Evolutionary conservation across 192 early-diverging fungal genomes (phyloP).

Genomic region (Coemansia aciculifera): DNA sequence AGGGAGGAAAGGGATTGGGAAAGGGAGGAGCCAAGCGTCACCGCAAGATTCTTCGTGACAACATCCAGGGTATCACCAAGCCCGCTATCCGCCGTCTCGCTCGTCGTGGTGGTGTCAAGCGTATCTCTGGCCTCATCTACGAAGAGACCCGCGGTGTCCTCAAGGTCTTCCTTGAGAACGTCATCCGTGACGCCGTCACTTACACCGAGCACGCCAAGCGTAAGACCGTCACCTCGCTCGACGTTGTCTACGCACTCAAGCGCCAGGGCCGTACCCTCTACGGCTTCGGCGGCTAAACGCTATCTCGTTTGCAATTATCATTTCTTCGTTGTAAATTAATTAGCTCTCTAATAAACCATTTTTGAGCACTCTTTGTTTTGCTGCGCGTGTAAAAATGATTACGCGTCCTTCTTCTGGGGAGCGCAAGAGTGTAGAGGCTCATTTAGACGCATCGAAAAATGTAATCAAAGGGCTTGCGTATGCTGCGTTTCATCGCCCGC

Average conservation of each 20-base stretch:
- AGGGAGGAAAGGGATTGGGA: constrained; percentile 99
- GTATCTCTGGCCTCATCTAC: constrained; percentile 99
- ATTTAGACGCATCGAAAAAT: too few relatives aligned
- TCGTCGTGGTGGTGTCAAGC: constrained; percentile 99
- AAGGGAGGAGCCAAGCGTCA: constrained; percentile 99
- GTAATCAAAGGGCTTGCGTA: too few relatives aligned
- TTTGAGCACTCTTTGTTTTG: background rate
- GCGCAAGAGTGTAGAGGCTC: background rate
- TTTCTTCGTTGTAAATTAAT: constrained; percentile 25
- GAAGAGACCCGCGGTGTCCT: constrained; percentile 98
- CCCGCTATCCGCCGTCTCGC: constrained; percentile 99
- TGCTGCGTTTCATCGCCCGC: background rate
- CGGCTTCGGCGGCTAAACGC: constrained; percentile 75
- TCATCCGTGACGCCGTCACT: constrained; percentile 98
- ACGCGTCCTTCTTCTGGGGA: background rate
- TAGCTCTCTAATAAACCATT: constrained; percentile 9
- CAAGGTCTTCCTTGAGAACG: constrained; percentile 98
- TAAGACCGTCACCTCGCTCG: constrained; percentile 99
- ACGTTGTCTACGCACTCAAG: constrained; percentile 99
- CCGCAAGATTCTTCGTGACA: constrained; percentile 99
- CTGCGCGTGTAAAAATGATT: background rate
- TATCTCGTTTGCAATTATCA: background rate
- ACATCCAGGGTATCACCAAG: constrained; percentile 91
- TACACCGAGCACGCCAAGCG: constrained; percentile 99
- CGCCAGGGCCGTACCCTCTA: constrained; percentile 95